phyloP scores from a whole-genome alignment of 371 early-diverging fungal species.

The Mucor circinelloides region DNA sequence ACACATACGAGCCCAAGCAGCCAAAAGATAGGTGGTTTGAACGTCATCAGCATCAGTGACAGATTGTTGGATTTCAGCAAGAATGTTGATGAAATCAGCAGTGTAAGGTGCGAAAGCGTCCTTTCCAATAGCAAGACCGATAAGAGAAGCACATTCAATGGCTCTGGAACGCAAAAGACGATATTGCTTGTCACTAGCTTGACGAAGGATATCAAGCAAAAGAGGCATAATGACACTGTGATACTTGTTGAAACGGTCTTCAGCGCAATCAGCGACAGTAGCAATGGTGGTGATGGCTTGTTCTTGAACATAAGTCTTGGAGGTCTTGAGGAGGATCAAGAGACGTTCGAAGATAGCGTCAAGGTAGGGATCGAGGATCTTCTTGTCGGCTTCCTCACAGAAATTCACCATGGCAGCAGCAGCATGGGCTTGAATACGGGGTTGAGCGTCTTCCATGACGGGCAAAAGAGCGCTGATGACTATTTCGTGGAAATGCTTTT shows the following conservation, averaged over 20 bases:
- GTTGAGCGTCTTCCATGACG: constrained; percentile 83
- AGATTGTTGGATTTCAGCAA: constrained; percentile 78
- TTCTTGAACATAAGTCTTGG: constrained; percentile 92
- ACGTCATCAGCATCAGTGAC: constrained; percentile 91
- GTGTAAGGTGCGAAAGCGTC: constrained; percentile 84
- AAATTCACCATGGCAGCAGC: constrained; percentile 98
- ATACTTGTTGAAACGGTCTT: constrained; percentile 86
- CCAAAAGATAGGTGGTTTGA: constrained; percentile 87
- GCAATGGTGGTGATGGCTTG: constrained; percentile 97
- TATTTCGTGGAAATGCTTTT: constrained; percentile 76
- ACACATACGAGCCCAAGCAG: constrained; percentile 97
- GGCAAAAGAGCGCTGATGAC: constrained; percentile 83
- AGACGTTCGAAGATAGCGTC: constrained; percentile 88
- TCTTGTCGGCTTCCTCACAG: constrained; percentile 82
- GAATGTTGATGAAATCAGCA: constrained; percentile 73
- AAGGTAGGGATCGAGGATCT: constrained; percentile 83
- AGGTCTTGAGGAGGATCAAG: constrained; percentile 76
- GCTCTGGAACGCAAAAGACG: constrained; percentile 92
- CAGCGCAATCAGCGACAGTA: constrained; percentile 95
- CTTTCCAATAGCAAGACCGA: constrained; percentile 92
- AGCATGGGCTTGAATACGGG: constrained; percentile 94
- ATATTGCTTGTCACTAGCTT: constrained; percentile 84
- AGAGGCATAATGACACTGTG: constrained; percentile 93
- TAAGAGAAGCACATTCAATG: constrained; percentile 92
- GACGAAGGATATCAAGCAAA: constrained; percentile 81